Evolutionary conservation across 495 filamentous ascomycete species (phyloP), one percentile per base, ranked within the genome.

Genomic region (Niebla homalea): DNA sequence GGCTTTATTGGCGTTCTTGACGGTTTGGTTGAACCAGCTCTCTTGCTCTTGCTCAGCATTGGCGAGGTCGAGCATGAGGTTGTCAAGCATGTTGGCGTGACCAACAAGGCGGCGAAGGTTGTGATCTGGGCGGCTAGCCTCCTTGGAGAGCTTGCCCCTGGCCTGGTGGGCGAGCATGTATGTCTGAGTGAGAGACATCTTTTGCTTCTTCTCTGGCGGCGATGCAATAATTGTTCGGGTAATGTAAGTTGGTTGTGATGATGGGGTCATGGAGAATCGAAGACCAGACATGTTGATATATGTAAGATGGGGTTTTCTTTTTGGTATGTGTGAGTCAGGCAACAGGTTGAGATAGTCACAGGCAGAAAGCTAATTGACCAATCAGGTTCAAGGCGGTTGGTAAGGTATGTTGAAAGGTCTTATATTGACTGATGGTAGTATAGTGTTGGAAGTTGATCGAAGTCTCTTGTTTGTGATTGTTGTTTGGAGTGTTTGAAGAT

Each of bases 91-190:
- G 75, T 98, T 98, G 75, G 92, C 92, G 69, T 98, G 92, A 51
- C 93, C 83, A 54, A 98, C 92, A 48, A 98, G 79, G 12, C 89
- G 80, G 60, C 90, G 80, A 52, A 98, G 84, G 72, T 96, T 81
- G 74, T 97, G 93, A 62, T 97, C 93, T 58, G 83, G 73, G 53
- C 80, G 80, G 67, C 80, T 78, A 75, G 92, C 92, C 70, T 96
- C 89, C 47, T 74, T 76, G 51, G 87, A 85, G 60, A 98, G 89
- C 87, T 98, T 97, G 64, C 80, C 82, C 58, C 92, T 80, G 64
- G 92, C 92, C 68, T 87, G 87, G 75, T 93, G 86, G 62, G 93
- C 92, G 58, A 97, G 81, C 73, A 87, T 93, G 81, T 95, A 97
- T 54, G 89, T 96, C 71, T 96, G 87, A 4, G 92, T 89, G 69